Evolutionary conservation across 257 asterid species (phyloP).

Genomic region (Buddleja alternifolia): DNA sequence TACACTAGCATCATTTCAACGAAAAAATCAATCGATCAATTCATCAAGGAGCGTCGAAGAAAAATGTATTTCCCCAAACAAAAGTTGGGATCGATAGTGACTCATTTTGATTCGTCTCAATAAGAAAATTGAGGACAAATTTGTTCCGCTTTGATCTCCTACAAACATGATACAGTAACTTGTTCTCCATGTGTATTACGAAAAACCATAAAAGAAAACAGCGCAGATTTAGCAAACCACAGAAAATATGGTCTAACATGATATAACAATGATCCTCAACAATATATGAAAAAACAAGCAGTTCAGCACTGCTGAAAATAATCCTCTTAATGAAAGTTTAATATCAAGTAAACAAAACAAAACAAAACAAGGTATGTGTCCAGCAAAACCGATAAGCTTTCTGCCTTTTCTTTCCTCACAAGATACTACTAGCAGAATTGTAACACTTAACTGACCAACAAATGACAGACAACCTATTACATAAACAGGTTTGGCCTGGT

Average conservation of each 20-base stretch:
- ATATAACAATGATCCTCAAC: not conserved
- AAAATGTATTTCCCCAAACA: no score
- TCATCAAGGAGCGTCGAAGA: no score
- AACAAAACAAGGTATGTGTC: constrained; percentile 9
- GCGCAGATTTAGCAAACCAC: not conserved
- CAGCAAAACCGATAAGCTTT: constrained; percentile 25
- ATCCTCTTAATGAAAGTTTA: constrained; percentile 15
- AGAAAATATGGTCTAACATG: not conserved
- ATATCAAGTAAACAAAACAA: constrained; percentile 23
- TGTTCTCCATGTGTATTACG: no score
- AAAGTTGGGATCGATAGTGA: no score
- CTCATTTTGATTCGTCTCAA: no score
- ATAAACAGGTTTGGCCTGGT: constrained; percentile 64
- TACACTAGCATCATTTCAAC: no score
- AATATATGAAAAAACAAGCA: not conserved
- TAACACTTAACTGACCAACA: not conserved
- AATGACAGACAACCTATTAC: constrained; percentile 35
- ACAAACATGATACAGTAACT: no score
- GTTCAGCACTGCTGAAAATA: not conserved
- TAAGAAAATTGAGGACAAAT: no score
- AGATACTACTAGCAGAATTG: constrained; percentile 21
- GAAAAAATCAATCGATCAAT: no score
- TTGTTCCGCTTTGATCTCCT: no score
- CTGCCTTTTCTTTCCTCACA: constrained; percentile 25
- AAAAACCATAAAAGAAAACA: not conserved